A percentile compares a stretch with the other conserved stretches of the same genome.
phyloP scores from a whole-genome alignment of 495 filamentous ascomycete species.

The Ramalina intermedia region DNA sequence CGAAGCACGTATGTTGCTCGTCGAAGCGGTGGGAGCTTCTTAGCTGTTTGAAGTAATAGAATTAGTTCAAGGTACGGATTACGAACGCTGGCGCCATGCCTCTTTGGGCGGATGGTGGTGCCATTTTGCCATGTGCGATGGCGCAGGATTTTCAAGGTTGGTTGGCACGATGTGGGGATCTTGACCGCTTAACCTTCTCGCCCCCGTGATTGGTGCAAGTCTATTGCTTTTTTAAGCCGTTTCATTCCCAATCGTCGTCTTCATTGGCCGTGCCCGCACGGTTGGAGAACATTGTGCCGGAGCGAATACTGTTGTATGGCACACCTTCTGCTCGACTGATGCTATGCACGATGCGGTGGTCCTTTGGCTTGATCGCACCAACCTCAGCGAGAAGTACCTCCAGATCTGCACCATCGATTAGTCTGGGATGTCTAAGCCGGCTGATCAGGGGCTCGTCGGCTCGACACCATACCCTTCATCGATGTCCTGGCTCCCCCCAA shows the following conservation, averaged over 20 bases:
- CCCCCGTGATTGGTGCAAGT: no score
- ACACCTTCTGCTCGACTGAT: constrained; percentile 19
- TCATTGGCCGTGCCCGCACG: constrained; percentile 30
- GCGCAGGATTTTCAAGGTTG: no score
- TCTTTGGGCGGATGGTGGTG: no score
- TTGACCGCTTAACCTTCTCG: no score
- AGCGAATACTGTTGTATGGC: constrained; percentile 29
- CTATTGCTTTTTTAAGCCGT: no score
- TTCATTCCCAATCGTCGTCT: constrained; percentile 64
- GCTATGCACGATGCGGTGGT: constrained; percentile 52
- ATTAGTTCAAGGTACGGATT: no score
- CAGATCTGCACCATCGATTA: constrained; percentile 30
- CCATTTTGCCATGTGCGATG: no score
- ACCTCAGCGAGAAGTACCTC: constrained; percentile 69
- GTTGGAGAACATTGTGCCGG: constrained; percentile 20
- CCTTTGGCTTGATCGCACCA: constrained; percentile 60
- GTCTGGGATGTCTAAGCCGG: not conserved
- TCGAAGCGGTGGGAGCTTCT: no score
- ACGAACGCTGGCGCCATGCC: no score
- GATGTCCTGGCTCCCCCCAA: constrained; percentile 55
- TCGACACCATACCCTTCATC: constrained; percentile 35
- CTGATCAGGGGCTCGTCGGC: not conserved
- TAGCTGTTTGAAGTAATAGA: no score
- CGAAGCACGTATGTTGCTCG: no score
- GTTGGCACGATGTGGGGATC: no score